phyloP scores from a whole-genome alignment of 140 eudicot species.

The Cichorium intybus region DNA sequence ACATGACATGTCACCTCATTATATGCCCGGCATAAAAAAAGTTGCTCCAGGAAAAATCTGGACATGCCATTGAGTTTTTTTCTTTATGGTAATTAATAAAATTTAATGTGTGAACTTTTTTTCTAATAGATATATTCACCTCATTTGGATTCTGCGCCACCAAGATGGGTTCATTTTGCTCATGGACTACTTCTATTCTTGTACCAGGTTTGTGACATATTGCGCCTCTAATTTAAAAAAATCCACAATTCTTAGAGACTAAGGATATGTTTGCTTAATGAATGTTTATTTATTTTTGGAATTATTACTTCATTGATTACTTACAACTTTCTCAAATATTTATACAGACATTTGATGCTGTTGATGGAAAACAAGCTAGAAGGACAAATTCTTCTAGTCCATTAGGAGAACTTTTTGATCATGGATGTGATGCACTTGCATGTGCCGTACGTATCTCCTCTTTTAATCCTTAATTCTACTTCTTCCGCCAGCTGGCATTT shows the following conservation, averaged over 20 bases:
- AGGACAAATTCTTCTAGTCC: conserved; percentile 87
- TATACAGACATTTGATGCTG: conserved; percentile 83
- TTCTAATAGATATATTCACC: conserved; percentile 90
- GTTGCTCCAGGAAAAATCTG: no score
- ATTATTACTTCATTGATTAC: conserved; percentile 7
- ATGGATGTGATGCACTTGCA: conserved; percentile 86
- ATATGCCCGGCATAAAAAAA: no score
- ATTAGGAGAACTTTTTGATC: conserved; percentile 88
- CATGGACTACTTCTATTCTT: conserved; percentile 91
- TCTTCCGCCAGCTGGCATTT: not conserved
- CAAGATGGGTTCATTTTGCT: conserved; percentile 97
- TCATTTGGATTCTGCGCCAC: conserved; percentile 93
- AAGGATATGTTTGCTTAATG: no score
- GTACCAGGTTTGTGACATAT: conserved; percentile 90
- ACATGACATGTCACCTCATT: not conserved
- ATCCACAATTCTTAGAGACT: no score
- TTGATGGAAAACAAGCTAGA: conserved; percentile 94
- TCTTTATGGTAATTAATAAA: no score
- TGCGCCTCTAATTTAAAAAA: no score
- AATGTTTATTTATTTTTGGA: not conserved
- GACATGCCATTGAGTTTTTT: no score
- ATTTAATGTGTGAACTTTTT: not conserved
- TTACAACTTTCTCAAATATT: conserved; percentile 8
- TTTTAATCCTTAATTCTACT: conserved; percentile 3
- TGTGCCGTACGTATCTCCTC: conserved; percentile 67